phyloP scores from a whole-genome alignment of 768 basidiomycete species.

The Austroboletus eburneus region DNA sequence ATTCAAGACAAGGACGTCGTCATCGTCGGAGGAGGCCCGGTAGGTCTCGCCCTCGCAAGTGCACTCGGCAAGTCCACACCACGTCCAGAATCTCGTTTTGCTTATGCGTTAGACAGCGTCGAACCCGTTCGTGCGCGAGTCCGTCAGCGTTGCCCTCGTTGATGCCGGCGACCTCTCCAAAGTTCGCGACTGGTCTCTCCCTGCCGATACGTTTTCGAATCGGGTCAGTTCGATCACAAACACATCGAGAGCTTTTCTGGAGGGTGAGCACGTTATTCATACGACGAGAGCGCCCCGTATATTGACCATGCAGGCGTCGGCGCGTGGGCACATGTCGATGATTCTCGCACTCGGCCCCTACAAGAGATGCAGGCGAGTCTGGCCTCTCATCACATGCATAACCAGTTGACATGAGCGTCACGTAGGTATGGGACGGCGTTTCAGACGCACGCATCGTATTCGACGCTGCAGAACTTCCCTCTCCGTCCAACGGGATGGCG shows the following conservation, averaged over 20 bases:
- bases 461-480: slow-evolving; percentile 43
- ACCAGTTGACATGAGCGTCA: slow-evolving; percentile 2
- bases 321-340: slow-evolving; percentile 77
- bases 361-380: slow-evolving; percentile 77
- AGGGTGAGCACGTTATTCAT: slow-evolving; percentile 39
- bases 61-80: slow-evolving; percentile 68
- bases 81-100: too few relatives aligned
- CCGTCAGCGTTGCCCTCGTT: slow-evolving; percentile 64
- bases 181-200: slow-evolving; percentile 61
- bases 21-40: slow-evolving; percentile 93
- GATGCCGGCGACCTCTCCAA: slow-evolving; percentile 77
- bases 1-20: slow-evolving; percentile 75
- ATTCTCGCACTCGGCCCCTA: slow-evolving; percentile 61
- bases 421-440: slow-evolving; percentile 88
- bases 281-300: not conserved
- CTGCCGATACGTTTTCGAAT: slow-evolving; percentile 63
- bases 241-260: slow-evolving; percentile 60
- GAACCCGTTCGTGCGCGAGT: slow-evolving; percentile 44
- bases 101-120: slow-evolving; percentile 41
- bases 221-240: slow-evolving; percentile 85
- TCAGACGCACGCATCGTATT: slow-evolving; percentile 78
- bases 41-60: slow-evolving; percentile 83
- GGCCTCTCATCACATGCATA: not conserved
- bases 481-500: slow-evolving; percentile 55
- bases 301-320: slow-evolving; percentile 56